Conservation (phyloP, 1,139 yeast species). For the Pichia sp. region DNA sequence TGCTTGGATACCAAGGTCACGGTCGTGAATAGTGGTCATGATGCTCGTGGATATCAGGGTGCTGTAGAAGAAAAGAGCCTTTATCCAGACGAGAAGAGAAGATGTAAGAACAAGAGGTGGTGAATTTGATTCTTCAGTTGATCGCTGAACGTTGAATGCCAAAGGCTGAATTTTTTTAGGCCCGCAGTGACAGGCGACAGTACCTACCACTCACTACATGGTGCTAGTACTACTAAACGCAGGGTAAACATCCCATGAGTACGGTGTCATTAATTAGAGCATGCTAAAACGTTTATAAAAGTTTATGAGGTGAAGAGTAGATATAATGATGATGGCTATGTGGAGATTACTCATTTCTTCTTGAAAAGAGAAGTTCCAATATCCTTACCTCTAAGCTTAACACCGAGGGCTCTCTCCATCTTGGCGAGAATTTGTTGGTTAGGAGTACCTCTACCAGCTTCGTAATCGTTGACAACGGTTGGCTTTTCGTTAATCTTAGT, state of each 20-base stretch:
- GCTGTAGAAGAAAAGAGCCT: background rate
- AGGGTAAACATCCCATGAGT: too few species aligned
- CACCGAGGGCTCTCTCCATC: conserved; percentile 90
- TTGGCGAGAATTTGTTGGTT: conserved; percentile 91
- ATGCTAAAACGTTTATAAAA: too few species aligned
- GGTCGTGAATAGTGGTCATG: conserved; percentile 28
- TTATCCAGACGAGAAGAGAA: too few species aligned
- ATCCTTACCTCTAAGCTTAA: conserved; percentile 92
- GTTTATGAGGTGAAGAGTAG: too few species aligned
- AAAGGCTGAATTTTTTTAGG: too few species aligned
- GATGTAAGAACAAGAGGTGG: background rate
- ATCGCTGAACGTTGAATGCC: too few species aligned
- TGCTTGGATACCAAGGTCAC: conserved; percentile 26
- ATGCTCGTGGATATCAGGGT: background rate
- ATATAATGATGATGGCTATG: too few species aligned
- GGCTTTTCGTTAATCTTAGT: conserved; percentile 95
- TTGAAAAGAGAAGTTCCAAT: conserved; percentile 87
- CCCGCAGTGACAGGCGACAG: too few species aligned
- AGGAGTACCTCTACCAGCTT: conserved; percentile 94
- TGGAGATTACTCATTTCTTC: conserved; percentile 49
- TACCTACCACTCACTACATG: too few species aligned
- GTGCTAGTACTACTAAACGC: too few species aligned
- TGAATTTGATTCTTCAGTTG: too few species aligned
- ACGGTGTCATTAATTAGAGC: too few species aligned
- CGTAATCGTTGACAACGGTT: conserved; percentile 90